Percentiles rank a stretch among this genome's conserved stretches.
Conservation (phyloP, 2,329 filamentous ascomycete species). For the Ambrosiella xylebori region DNA sequence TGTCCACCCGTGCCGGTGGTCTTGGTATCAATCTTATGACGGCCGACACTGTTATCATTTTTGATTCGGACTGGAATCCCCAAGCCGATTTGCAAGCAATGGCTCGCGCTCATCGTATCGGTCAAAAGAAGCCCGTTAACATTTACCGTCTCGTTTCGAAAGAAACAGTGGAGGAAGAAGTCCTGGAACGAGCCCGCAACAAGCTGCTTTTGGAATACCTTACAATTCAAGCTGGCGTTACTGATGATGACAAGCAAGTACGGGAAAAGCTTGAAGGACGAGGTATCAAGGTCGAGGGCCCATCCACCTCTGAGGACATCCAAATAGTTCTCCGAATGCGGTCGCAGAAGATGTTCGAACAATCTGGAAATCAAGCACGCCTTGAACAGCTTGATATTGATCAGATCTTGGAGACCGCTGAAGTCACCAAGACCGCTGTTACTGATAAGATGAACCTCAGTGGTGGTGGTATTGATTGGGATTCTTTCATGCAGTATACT, state of each 20-base stretch:
- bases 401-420: constrained; percentile 87
- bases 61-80: constrained; percentile 98
- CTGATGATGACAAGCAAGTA: constrained; percentile 76
- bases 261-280: constrained; percentile 63
- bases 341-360: constrained; percentile 98
- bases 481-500: constrained; percentile 94
- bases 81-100: constrained; percentile 96
- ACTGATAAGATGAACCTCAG: constrained; percentile 82
- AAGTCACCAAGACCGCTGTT: constrained; percentile 91
- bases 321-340: constrained; percentile 92
- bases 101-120: constrained; percentile 94
- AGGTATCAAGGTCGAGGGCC: constrained; percentile 56
- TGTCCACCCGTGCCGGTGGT: constrained; percentile 89
- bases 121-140: constrained; percentile 87
- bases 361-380: constrained; percentile 89
- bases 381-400: constrained; percentile 96
- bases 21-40: constrained; percentile 99
- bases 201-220: constrained; percentile 95
- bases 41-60: constrained; percentile 91
- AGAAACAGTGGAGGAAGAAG: constrained; percentile 95
- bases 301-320: constrained; percentile 84
- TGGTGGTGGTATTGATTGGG: constrained; percentile 67
- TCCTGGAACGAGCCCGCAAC: constrained; percentile 87
- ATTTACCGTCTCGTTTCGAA: constrained; percentile 95
- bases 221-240: constrained; percentile 91